phyloP scores from a whole-genome alignment of 225 moss, liverwort and hornwort genomes.

The Straminergon stramineum region DNA sequence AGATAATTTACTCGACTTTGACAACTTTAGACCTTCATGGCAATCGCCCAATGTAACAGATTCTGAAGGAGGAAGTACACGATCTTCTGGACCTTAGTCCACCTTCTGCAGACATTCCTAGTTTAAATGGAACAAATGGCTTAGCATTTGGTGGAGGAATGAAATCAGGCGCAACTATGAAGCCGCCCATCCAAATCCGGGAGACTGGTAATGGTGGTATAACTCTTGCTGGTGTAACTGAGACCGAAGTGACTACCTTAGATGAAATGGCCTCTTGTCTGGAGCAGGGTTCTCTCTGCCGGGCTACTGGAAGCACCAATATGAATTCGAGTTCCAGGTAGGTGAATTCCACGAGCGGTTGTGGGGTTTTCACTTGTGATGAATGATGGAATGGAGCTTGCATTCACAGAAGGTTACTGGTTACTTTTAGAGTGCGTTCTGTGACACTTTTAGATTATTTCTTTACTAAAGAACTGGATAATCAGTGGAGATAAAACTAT shows the following conservation, averaged over 20 bases:
- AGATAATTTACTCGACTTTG: neutral
- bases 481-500: neutral
- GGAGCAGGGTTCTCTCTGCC: constrained; percentile 94
- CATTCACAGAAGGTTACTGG: neutral
- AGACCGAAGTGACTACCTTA: constrained; percentile 70
- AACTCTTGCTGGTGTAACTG: constrained; percentile 85
- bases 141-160: constrained; percentile 61
- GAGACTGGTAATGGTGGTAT: constrained; percentile 91
- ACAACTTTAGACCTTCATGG: neutral
- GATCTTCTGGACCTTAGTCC: constrained; percentile 78
- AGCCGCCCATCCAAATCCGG: constrained; percentile 85
- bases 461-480: neutral
- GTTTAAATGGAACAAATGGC: constrained; percentile 27
- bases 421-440: neutral
- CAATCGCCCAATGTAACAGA: constrained; percentile 30
- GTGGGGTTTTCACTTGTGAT: neutral
- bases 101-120: constrained; percentile 31
- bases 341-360: neutral
- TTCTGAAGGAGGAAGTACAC: constrained; percentile 95
- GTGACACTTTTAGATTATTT: neutral
- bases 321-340: constrained; percentile 99
- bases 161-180: constrained; percentile 39
- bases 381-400: neutral
- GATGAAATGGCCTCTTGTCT: constrained; percentile 79
- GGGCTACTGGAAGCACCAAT: constrained; percentile 94